A percentile compares a stretch with the other conserved stretches of the same genome.
Conservation (phyloP, 2,329 filamentous ascomycete genomes). For the Phyllosticta citribraziliensis region DNA sequence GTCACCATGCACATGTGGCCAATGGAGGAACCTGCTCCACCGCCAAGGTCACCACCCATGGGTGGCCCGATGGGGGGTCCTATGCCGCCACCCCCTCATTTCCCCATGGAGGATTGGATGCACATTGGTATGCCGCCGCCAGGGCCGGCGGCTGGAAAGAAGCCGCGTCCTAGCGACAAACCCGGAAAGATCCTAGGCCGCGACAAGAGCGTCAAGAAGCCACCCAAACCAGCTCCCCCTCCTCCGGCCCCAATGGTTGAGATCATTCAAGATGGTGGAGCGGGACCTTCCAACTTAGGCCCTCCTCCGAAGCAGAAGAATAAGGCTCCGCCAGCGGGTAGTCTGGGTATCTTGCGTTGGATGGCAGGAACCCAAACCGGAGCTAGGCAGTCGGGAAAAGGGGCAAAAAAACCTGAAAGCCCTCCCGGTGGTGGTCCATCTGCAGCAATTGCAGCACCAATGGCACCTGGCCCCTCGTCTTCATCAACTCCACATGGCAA, state of each 20-base stretch:
- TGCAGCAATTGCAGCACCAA: neutral
- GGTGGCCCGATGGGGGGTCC: constrained; percentile 5
- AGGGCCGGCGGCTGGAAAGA: constrained; percentile 3
- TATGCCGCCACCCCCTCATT: neutral
- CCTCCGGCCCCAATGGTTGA: constrained; percentile 11
- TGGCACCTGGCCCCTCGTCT: neutral
- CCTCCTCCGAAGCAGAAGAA: constrained; percentile 9
- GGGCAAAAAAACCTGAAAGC: constrained; percentile 19
- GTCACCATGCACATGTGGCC: constrained; percentile 43
- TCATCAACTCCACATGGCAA: constrained; percentile 1
- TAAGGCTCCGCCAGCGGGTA: constrained; percentile 8
- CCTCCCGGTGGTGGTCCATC: constrained; percentile 3
- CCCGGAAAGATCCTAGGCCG: constrained; percentile 1
- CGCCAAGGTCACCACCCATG: neutral
- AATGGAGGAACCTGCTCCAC: constrained; percentile 26
- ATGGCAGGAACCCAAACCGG: constrained; percentile 14
- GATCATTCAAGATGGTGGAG: constrained; percentile 6
- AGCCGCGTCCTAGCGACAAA: constrained; percentile 1
- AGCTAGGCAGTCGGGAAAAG: constrained; percentile 16
- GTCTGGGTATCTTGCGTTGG: constrained; percentile 18
- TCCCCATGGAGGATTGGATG: constrained; percentile 4
- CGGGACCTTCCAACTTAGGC: neutral
- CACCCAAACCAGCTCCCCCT: constrained; percentile 13
- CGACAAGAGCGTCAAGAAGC: constrained; percentile 13
- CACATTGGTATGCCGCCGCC: constrained; percentile 1